Evolutionary conservation across 306 rosid species (phyloP).

Genomic region (Vachellia pachyceras): DNA sequence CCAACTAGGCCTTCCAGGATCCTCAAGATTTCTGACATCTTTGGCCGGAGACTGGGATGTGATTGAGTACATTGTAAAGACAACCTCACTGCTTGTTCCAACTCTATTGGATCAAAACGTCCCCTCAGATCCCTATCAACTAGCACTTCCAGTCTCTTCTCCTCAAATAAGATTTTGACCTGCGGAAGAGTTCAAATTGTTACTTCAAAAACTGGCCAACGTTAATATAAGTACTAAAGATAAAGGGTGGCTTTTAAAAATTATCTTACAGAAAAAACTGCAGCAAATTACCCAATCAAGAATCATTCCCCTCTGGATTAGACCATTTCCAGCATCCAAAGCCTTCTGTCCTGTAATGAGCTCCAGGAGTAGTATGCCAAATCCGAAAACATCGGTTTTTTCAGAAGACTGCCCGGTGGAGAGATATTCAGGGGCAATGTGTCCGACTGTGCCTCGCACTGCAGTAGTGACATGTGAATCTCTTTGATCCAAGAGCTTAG

Average conservation of each 20-base stretch:
- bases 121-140: constrained; percentile 88
- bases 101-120: constrained; percentile 74
- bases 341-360: constrained; percentile 94
- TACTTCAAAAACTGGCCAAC: constrained; percentile 4
- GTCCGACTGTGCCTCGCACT: constrained; percentile 94
- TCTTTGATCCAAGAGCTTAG: constrained; percentile 90
- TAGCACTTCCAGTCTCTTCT: constrained; percentile 70
- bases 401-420: constrained; percentile 97
- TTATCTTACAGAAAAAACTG: neutral
- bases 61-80: constrained; percentile 85
- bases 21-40: constrained; percentile 84
- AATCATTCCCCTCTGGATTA: constrained; percentile 92
- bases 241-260: neutral
- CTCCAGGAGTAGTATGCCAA: constrained; percentile 89
- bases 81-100: constrained; percentile 69
- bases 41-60: constrained; percentile 80
- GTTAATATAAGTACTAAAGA: neutral
- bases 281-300: constrained; percentile 79
- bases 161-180: constrained; percentile 78
- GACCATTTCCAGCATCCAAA: constrained; percentile 86
- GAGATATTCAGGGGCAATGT: constrained; percentile 93
- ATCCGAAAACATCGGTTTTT: constrained; percentile 94
- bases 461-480: constrained; percentile 99
- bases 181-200: constrained; percentile 41
- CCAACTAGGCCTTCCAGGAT: constrained; percentile 79